Evolutionary conservation across 2,329 filamentous ascomycete genomes (phyloP), one percentile per base, ranked within the genome.

Genomic region (Bipolaris oryzae): DNA sequence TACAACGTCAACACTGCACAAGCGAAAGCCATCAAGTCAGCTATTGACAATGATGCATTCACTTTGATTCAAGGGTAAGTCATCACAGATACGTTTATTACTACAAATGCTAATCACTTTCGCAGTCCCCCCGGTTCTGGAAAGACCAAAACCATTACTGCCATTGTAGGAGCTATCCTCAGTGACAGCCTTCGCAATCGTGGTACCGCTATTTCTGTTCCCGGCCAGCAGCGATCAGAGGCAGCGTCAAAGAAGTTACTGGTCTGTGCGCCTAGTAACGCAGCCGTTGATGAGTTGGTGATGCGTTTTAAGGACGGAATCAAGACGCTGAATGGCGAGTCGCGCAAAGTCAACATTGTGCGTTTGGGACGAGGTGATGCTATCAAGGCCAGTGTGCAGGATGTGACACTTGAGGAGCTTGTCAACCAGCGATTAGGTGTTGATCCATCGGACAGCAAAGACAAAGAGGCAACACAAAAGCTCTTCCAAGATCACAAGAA

Each of bases 251-350:
- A 96, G 78, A 99, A 98, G 76, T 82, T 99, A 23, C 84, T 99
- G 23, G 91, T 99, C 21, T 99, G 95, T 72, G 95, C 95, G n/a
- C 95, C 95, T 13, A 98, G 93, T 82, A 99, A 99, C 76, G 95
- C 95, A 6, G 95, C 95, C 31, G 95, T 99, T 5, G 95, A 99
- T 74, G 95, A 99, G 75, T 76, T 99, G 60, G 95, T 99, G 16
- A 87, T 97, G 75, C 89, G 95, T 79, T 84, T 99, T 70, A 98
- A 96, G 77, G 81, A 86, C 50, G 95, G 95, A 4, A 84, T 99
- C 50, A 94, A 88, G 70, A 93, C 91, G 0, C 82, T 85, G 56
- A 85, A 84, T 41, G 94, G 95, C 1, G 83, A 87, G 25, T 81
- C 82, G 11, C 88, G 90, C 64, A 90, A 90, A 62, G 85, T 98